phyloP scores from a whole-genome alignment of 2,329 filamentous ascomycete species.

The Colletotrichum higginsianum region DNA sequence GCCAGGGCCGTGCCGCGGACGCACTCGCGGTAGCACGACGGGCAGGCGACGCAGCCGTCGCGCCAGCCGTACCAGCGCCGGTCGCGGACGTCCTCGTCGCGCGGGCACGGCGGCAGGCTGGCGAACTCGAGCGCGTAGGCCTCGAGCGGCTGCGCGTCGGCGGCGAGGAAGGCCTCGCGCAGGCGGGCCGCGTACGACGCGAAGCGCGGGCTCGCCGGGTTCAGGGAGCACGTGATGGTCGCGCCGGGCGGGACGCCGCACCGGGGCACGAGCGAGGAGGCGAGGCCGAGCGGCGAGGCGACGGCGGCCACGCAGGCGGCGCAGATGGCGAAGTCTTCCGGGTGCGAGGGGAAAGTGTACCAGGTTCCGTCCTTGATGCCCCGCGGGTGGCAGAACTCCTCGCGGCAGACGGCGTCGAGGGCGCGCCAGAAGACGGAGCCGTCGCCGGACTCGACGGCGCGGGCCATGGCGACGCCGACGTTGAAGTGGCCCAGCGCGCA shows the following conservation, averaged over 20 bases:
- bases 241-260: conserved; percentile 38
- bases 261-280: conserved; percentile 49
- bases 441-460: conserved; percentile 50
- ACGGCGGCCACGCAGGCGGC: conserved; percentile 53
- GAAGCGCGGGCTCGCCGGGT: conserved; percentile 49
- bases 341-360: conserved; percentile 53
- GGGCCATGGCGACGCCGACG: conserved; percentile 49
- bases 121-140: conserved; percentile 50
- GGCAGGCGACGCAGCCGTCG: conserved; percentile 53
- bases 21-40: conserved; percentile 55
- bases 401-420: conserved; percentile 46
- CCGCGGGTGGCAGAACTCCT: conserved; percentile 49
- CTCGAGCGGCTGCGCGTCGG: conserved; percentile 46
- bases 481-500: conserved; percentile 52
- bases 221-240: conserved; percentile 53
- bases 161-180: conserved; percentile 50
- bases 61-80: conserved; percentile 55
- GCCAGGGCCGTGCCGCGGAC: conserved; percentile 49
- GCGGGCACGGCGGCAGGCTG: conserved; percentile 48
- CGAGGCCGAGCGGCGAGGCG: conserved; percentile 50
- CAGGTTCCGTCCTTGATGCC: conserved; percentile 51
- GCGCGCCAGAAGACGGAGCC: conserved; percentile 53
- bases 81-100: conserved; percentile 45
- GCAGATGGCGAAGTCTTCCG: conserved; percentile 54
- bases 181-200: conserved; percentile 44